These are phyloP conservation scores for Emmonsia crescens DNA, from an alignment of 2,329 filamentous ascomycete species.

Conservation along the genomic window DNA sequence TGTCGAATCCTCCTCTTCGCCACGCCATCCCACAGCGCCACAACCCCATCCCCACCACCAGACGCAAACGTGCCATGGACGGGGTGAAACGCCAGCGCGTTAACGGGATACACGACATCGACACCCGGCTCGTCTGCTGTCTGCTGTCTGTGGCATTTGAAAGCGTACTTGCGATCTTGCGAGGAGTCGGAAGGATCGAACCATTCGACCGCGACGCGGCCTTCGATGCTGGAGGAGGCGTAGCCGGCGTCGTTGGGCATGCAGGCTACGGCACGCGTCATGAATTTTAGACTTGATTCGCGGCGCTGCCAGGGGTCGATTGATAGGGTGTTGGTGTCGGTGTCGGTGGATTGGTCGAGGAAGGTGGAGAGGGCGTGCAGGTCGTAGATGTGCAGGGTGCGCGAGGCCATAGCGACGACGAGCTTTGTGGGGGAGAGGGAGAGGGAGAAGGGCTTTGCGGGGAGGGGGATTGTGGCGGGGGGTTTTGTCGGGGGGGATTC, in stretches of 20 bases:
- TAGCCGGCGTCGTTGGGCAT: slow-evolving; percentile 97
- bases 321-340: slow-evolving; percentile 31
- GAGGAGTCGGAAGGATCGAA: slow-evolving; percentile 83
- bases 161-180: slow-evolving; percentile 90
- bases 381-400: slow-evolving; percentile 92
- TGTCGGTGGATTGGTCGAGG: slow-evolving; percentile 38
- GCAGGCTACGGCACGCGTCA: slow-evolving; percentile 83
- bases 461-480: slow-evolving; percentile 59
- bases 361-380: slow-evolving; percentile 54
- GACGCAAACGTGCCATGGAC: slow-evolving; percentile 74
- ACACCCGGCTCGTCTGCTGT: slow-evolving; percentile 39
- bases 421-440: slow-evolving; percentile 69
- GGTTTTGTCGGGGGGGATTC: slow-evolving; percentile 14
- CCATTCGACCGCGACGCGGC: slow-evolving; percentile 93
- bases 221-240: slow-evolving; percentile 84
- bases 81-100: slow-evolving; percentile 80
- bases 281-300: slow-evolving; percentile 90
- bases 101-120: slow-evolving; percentile 85
- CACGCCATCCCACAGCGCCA: slow-evolving; percentile 87
- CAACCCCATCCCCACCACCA: slow-evolving; percentile 79
- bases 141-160: slow-evolving; percentile 86
- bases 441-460: slow-evolving; percentile 81
- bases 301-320: slow-evolving; percentile 83
- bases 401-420: slow-evolving; percentile 89
- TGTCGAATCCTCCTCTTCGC: slow-evolving; percentile 82